Conservation (phyloP, 805 yeast species). For the Candida corydali region DNA sequence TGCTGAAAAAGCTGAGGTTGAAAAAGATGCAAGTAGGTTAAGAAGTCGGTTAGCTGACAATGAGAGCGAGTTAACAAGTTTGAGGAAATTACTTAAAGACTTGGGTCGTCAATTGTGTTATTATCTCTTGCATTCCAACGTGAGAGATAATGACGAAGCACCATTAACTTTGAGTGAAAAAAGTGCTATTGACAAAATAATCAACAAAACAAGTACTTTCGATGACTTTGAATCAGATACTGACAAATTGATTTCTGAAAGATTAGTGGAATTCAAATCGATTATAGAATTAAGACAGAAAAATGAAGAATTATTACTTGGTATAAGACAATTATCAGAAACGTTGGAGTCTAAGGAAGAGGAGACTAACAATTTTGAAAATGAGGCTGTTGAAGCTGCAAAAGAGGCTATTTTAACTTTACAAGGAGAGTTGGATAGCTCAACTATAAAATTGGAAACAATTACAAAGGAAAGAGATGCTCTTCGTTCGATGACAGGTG, state of each 20-base stretch:
- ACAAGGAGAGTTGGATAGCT: constrained; percentile 52
- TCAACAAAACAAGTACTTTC: constrained; percentile 33
- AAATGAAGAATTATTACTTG: constrained; percentile 66
- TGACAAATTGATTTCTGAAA: constrained; percentile 63
- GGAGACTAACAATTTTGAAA: constrained; percentile 38
- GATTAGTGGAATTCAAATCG: constrained; percentile 67
- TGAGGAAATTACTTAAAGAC: constrained; percentile 62
- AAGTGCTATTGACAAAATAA: constrained; percentile 55
- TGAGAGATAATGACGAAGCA: constrained; percentile 50
- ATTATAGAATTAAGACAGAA: constrained; percentile 66
- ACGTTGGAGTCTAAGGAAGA: constrained; percentile 65
- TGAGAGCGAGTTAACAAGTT: constrained; percentile 42
- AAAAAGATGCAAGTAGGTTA: constrained; percentile 33
- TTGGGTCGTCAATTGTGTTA: constrained; percentile 79
- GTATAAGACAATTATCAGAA: constrained; percentile 68
- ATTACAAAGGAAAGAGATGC: constrained; percentile 67
- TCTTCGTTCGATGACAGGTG: constrained; percentile 32
- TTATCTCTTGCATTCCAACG: constrained; percentile 61
- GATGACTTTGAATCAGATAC: constrained; percentile 54
- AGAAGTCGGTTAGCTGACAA: constrained; percentile 35
- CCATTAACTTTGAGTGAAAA: constrained; percentile 66
- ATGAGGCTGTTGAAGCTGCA: constrained; percentile 56
- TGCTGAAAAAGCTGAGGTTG: constrained; percentile 44
- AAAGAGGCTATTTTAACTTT: constrained; percentile 62
- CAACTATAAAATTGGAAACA: constrained; percentile 50